These are phyloP conservation scores for Ascochyta clinopodiicola DNA, from an alignment of 2,329 filamentous ascomycete genomes.

Conservation along the genomic window DNA sequence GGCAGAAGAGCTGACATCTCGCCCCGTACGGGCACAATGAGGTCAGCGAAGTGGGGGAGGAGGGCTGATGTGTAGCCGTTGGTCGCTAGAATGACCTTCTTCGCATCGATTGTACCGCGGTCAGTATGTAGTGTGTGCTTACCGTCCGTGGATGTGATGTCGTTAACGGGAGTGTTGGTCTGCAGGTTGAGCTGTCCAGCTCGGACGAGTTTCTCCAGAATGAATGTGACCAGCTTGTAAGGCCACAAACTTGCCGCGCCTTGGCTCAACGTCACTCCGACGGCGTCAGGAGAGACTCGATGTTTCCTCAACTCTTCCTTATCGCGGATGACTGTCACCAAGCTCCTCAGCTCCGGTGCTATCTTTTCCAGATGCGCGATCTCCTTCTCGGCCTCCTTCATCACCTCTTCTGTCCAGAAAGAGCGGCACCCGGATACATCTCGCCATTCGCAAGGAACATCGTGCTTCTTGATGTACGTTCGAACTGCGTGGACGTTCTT, in stretches of 20 bases:
- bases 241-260: slow-evolving; percentile 77
- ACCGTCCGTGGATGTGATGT: slow-evolving; percentile 34
- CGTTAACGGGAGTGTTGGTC: slow-evolving; percentile 70
- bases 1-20: slow-evolving; percentile 73
- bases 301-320: slow-evolving; percentile 58
- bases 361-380: slow-evolving; percentile 58
- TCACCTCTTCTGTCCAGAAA: slow-evolving; percentile 64
- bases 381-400: slow-evolving; percentile 59
- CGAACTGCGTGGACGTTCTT: slow-evolving; percentile 69
- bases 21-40: slow-evolving; percentile 79
- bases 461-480: slow-evolving; percentile 62
- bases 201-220: slow-evolving; percentile 67
- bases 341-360: slow-evolving; percentile 63
- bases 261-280: slow-evolving; percentile 69
- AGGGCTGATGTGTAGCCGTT: slow-evolving; percentile 85
- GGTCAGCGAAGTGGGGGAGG: slow-evolving; percentile 69
- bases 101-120: slow-evolving; percentile 70
- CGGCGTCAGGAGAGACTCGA: slow-evolving; percentile 54
- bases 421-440: slow-evolving; percentile 68
- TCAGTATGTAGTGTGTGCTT: slow-evolving; percentile 70
- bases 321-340: slow-evolving; percentile 50
- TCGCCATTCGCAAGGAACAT: slow-evolving; percentile 74
- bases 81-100: slow-evolving; percentile 75
- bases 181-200: slow-evolving; percentile 70
- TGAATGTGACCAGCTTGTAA: slow-evolving; percentile 79